Evolutionary conservation across 352 stramenopile species (phyloP).

Genomic region (Phytophthora megakarya): DNA sequence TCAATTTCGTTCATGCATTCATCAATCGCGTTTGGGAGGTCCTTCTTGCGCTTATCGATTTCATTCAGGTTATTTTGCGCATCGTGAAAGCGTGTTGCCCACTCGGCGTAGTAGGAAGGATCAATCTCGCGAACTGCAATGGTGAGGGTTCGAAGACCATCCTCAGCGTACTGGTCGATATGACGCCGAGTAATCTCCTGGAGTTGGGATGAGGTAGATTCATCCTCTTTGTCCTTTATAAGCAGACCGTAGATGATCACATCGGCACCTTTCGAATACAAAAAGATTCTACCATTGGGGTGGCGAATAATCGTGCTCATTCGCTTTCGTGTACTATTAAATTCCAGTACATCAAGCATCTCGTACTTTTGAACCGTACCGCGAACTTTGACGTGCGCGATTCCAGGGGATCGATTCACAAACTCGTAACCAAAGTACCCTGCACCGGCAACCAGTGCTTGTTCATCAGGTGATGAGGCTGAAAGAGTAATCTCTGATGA

Average conservation of each 20-base stretch:
- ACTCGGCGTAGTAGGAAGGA: constrained; percentile 53
- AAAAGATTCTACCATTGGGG: constrained; percentile 57
- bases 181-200: constrained; percentile 55
- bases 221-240: constrained; percentile 35
- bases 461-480: constrained; percentile 85
- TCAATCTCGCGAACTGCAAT: constrained; percentile 76
- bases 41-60: constrained; percentile 83
- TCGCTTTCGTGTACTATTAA: constrained; percentile 92
- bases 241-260: constrained; percentile 68
- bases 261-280: constrained; percentile 82
- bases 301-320: constrained; percentile 92
- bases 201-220: constrained; percentile 32
- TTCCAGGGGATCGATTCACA: constrained; percentile 62
- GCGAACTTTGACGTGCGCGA: constrained; percentile 55
- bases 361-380: constrained; percentile 56
- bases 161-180: constrained; percentile 85
- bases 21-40: constrained; percentile 74
- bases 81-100: constrained; percentile 63
- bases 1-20: constrained; percentile 87
- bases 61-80: constrained; percentile 75
- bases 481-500: constrained; percentile 68
- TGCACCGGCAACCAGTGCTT: constrained; percentile 83
- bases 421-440: constrained; percentile 81
- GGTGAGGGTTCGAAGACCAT: constrained; percentile 89
- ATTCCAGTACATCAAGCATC: constrained; percentile 91